Evolutionary conservation across 2,329 filamentous ascomycete species (phyloP), one percentile per base, ranked within the genome.

Genomic region (Lecanicillium sp.): DNA sequence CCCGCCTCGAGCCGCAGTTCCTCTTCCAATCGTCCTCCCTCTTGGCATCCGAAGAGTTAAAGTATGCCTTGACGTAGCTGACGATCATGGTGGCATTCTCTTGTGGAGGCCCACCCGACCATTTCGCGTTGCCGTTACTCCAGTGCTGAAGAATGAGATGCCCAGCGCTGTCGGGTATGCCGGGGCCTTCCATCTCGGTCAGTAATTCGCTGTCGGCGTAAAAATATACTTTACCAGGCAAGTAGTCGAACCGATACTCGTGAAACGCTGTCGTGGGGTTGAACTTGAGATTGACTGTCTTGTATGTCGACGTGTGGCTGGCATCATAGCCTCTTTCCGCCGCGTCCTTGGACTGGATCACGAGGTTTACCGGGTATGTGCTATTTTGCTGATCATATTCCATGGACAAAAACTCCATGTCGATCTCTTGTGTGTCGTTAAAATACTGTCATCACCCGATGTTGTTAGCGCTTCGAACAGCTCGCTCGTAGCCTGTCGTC

Each of bases 221-320:
- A 65, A 88, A 90, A 10, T 75, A 62, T 8, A 90, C 83, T 1
- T 69, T 69, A 0, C 70, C 72, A 0, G 78, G 73, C 14, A 81
- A 62, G 67, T 86, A 90, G 64, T 91, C 87, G 62, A 90, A 84
- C 30, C 87, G 83, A 60, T 90, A 90, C 65, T 90, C 86, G 64
- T 90, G 86, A 58, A 85, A 87, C 33, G 61, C 76, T 1, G 64
- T 60, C 1, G 81, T 79, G 0, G 86, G 84, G 53, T 84, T 70
- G 64, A 90, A 90, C 0, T 77, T 72, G 1, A 90, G 71, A 41
- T 77, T 68, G 24, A 78, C 67, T 32, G 76, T 67, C 47, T 74
- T 61, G 62, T 81, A 87, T 44, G 73, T 78, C 3, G 71, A 68
- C 2, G 83, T 85, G 43, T 68, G 66, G 35, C 71, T 70, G 1